Evolutionary conservation across 768 basidiomycete species (phyloP), one percentile per base, ranked within the genome.

Genomic region (Kondoa subrosea): DNA sequence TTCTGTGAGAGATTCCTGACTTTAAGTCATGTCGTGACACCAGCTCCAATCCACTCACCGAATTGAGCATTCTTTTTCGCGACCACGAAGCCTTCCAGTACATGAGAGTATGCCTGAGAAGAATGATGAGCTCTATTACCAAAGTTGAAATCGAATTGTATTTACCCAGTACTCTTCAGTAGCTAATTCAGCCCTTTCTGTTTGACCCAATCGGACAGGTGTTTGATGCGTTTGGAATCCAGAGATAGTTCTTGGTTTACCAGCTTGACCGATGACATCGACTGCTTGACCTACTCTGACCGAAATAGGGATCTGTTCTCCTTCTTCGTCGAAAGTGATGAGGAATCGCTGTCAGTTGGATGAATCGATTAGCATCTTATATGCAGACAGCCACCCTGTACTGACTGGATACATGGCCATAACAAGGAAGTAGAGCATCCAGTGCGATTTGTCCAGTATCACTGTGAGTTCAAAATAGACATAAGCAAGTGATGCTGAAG

Each of bases 221-320:
- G 95, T 91, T 75, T 88, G 85, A 78, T 97, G 91, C 17, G 95
- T 99, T 78, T 96, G 93, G 88, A 99, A 97, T 50, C 91, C 91
- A 29, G 89, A 91, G 71, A 95, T 95, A 63, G 91, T 91, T 69
- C 90, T 82, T 70, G 95, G 89, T 77, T 96, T 97, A 56, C 95
- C 95, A 0, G 95, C 95, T 78, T 96, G 89, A 17, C 93, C 95
- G 61, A 99, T 89, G 62, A 95, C 90, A 74, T 99, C 93, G 71
- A 97, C 87, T 2, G 95, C 95, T 84, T 93, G 77, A 21, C 95
- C 95, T 26, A 99, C 95, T 40, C 95, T 87, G 62, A 96, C 91
- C 17, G 90, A 92, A 34, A 95, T 88, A 1, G 91, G 87, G 66
- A 85, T 80, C 75, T 70, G 68, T 40, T 82, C 85, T 68, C 93